Conservation (phyloP, 495 filamentous ascomycete genomes). For the Staphylotrichum longicolle region DNA sequence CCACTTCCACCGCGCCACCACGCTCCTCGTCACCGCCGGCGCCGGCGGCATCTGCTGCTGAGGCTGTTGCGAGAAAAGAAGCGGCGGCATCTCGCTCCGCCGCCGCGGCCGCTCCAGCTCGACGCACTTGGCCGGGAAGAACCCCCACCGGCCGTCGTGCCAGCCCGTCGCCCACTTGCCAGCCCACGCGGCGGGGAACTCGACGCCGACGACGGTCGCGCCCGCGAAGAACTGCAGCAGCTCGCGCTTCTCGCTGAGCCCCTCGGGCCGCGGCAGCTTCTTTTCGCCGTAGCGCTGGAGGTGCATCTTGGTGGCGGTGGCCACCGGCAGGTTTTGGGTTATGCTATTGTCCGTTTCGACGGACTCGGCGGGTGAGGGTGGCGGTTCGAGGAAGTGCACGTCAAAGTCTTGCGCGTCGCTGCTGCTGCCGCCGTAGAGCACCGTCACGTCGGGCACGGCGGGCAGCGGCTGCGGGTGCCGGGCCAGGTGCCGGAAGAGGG, state of each 20-base stretch:
- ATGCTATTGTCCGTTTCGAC: too few species aligned
- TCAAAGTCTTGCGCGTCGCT: constrained; percentile 42
- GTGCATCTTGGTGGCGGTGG: constrained; percentile 34
- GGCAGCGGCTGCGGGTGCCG: constrained; percentile 45
- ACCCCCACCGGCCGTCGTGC: constrained; percentile 43
- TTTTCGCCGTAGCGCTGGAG: constrained; percentile 32
- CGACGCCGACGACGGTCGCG: constrained; percentile 44
- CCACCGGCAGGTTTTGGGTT: constrained; percentile 36
- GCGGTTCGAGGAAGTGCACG: constrained; percentile 42
- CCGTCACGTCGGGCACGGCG: constrained; percentile 38
- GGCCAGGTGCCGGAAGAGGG: constrained; percentile 41
- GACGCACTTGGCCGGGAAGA: constrained; percentile 35
- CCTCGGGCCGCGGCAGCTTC: constrained; percentile 36
- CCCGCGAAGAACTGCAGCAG: constrained; percentile 44
- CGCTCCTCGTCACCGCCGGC: constrained; percentile 29
- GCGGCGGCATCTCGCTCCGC: constrained; percentile 28
- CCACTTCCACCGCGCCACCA: constrained; percentile 46
- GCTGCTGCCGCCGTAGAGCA: constrained; percentile 33
- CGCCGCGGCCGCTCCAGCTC: constrained; percentile 41
- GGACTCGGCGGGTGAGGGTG: constrained; percentile 19
- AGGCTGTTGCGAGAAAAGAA: too few species aligned
- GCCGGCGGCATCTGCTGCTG: constrained; percentile 33
- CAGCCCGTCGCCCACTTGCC: constrained; percentile 52
- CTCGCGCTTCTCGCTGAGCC: constrained; percentile 18
- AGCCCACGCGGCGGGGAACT: constrained; percentile 43